A percentile compares a stretch with the other conserved stretches of the same genome.
Evolutionary conservation across 148 eudicot genomes (phyloP).

Genomic region (Simmondsia chinensis): DNA sequence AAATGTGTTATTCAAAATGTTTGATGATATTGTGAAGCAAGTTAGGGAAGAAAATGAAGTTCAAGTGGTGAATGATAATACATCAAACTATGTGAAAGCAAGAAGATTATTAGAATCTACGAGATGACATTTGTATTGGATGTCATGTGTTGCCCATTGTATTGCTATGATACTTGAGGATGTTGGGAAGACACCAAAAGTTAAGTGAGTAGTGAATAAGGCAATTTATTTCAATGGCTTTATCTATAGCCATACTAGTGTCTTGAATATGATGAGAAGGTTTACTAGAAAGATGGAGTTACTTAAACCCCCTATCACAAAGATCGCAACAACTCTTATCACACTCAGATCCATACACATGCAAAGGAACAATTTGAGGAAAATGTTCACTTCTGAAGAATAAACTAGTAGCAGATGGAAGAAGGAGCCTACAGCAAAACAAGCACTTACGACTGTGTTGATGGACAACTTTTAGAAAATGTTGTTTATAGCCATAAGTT

Average conservation of each 20-base stretch:
- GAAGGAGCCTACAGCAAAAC: background rate
- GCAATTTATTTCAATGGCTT: conserved; percentile 1
- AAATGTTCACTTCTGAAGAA: conserved; percentile 7
- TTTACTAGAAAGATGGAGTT: conserved; percentile 1
- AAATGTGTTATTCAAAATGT: background rate
- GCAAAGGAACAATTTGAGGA: conserved; percentile 5
- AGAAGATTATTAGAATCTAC: background rate
- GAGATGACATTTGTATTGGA: conserved; percentile 1
- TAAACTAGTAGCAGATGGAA: conserved; percentile 1
- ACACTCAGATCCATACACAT: conserved; percentile 5
- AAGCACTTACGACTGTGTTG: background rate
- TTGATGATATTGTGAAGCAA: conserved; percentile 7
- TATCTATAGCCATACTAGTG: background rate
- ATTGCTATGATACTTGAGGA: conserved; percentile 10
- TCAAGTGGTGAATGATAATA: conserved; percentile 10
- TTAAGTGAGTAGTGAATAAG: background rate
- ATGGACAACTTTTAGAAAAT: conserved; percentile 1
- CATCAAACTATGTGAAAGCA: conserved; percentile 4
- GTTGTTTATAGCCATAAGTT: conserved; percentile 5
- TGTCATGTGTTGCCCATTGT: conserved; percentile 7
- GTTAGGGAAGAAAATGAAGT: conserved; percentile 6
- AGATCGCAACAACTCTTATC: conserved; percentile 13
- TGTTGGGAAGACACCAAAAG: conserved; percentile 3
- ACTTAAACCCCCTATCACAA: background rate
- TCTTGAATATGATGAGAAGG: conserved; percentile 1